phyloP scores from a whole-genome alignment of 1,284 basidiomycete species.

The Pholiota adiposa region DNA sequence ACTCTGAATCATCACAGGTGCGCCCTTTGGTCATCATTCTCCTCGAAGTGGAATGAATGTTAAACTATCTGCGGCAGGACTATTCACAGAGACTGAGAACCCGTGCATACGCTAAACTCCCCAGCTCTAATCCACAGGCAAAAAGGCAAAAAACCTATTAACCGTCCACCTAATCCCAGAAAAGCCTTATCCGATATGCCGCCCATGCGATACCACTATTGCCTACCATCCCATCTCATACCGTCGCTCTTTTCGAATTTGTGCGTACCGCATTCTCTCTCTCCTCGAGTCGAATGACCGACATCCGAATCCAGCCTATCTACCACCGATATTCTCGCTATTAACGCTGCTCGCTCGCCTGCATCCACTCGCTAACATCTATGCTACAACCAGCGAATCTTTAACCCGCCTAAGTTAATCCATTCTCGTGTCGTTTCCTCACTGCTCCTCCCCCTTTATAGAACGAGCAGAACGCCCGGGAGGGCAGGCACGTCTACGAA shows the following conservation, averaged over 20 bases:
- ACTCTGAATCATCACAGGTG: conserved; percentile 24
- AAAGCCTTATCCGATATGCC: background rate
- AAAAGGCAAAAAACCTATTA: conserved; percentile 18
- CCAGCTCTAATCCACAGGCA: conserved; percentile 16
- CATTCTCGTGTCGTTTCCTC: background rate
- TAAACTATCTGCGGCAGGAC: conserved; percentile 13
- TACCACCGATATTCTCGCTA: conserved; percentile 4
- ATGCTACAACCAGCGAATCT: conserved; percentile 5
- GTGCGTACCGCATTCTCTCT: background rate
- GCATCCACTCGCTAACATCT: conserved; percentile 9
- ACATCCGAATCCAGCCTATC: background rate
- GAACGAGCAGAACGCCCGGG: background rate
- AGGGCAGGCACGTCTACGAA: too few relatives aligned
- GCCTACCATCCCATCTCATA: background rate
- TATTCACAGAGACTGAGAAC: conserved; percentile 11
- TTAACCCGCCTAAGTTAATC: conserved; percentile 13
- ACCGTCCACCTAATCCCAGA: too few relatives aligned
- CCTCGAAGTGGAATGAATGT: background rate
- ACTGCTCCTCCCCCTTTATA: conserved; percentile 5
- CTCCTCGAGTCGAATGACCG: background rate
- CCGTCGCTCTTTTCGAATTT: background rate
- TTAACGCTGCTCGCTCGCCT: conserved; percentile 1
- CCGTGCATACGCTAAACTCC: conserved; percentile 14
- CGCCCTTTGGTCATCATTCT: background rate
- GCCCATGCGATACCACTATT: conserved; percentile 4